Percentiles rank a stretch among this genome's conserved stretches.
Conservation (phyloP, 1,139 yeast genomes). For the Scheffersomyces insectosa region DNA sequence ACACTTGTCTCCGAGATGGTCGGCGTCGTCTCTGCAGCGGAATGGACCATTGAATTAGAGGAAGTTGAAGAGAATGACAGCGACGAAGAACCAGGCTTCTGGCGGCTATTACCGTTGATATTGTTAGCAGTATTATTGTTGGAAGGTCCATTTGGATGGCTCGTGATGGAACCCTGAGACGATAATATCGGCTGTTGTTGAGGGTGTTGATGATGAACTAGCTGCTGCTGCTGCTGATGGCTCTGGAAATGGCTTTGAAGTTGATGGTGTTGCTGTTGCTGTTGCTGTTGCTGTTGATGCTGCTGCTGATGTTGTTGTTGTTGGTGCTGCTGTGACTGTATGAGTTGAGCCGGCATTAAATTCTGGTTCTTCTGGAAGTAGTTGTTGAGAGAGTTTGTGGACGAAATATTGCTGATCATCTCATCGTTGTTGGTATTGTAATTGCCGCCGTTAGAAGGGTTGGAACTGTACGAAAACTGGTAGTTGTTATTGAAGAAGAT, state of each 20-base stretch:
- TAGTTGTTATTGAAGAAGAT: constrained; percentile 8
- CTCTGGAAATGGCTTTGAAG: constrained; percentile 1
- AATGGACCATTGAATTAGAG: constrained; percentile 3
- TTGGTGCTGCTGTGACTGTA: background rate
- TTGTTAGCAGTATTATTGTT: background rate
- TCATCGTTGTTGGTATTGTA: background rate
- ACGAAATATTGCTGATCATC: background rate
- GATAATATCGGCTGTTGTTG: too few species aligned
- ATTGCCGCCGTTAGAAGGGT: background rate
- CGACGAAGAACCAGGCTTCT: constrained; percentile 3
- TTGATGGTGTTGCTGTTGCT: background rate
- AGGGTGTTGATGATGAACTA: background rate
- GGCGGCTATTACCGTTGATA: background rate
- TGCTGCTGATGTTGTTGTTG: background rate
- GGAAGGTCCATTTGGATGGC: background rate
- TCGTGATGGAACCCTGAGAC: too few species aligned
- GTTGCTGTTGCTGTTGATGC: background rate
- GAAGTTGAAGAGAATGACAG: constrained; percentile 11
- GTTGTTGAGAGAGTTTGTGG: background rate
- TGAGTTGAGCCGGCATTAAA: background rate
- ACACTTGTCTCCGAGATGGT: constrained; percentile 1
- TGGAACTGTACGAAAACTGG: constrained; percentile 2
- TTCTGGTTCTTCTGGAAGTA: background rate
- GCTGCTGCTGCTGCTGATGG: constrained; percentile 1
- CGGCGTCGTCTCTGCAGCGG: constrained; percentile 1